Base-by-base conservation (phyloP, 2,329 filamentous ascomycete genomes). In the Chaetothyriales sp. region DNA sequence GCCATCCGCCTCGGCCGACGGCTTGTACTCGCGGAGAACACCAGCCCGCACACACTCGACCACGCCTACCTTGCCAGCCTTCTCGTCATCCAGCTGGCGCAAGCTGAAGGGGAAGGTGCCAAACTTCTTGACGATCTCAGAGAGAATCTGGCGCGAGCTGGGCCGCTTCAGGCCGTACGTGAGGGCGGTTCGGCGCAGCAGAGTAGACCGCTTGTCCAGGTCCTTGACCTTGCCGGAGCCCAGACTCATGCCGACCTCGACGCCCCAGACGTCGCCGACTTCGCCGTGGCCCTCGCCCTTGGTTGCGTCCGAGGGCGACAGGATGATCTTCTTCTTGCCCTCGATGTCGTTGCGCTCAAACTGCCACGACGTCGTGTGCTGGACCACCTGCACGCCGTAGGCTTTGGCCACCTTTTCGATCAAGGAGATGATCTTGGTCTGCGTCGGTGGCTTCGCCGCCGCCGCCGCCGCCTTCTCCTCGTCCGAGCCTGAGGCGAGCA, bases 331-430 rank as follows among this genome's bases (percentile, higher is more conserved):
- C 83, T 95, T 95, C 77, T 85, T 82, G 64, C 86, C 86, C 75
- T 98, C 92, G 59, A 98, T 97, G 71, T 98, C 92, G 71, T 97
- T 95, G 69, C 86, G 86, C 66, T 88, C 89, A 68, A 98, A 97
- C 55, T 88, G 73, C 89, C 92, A 98, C 65, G 87, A 94, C 44
- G 92, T 98, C 58, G 92, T 98, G 77, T 89, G 94, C 79, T 98
- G 92, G 52, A 98, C 88, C 22, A 97, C 74, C 69, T 83, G 94
- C 77, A 86, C 89, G 56, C 87, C 89, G 71, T 94, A 98, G 62
- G 80, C 77, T 74, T 94, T 89, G 66, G 83, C 86, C 46, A 97
- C 80, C 78, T 92, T 95, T 72, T 95, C 89, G 48, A 98, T 75
- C 58, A 97, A 74, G 62, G 78, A 77, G 58, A 85, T 92, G 64